phyloP scores from a whole-genome alignment of 192 early-diverging fungal species.

The Diversispora eburnea region DNA sequence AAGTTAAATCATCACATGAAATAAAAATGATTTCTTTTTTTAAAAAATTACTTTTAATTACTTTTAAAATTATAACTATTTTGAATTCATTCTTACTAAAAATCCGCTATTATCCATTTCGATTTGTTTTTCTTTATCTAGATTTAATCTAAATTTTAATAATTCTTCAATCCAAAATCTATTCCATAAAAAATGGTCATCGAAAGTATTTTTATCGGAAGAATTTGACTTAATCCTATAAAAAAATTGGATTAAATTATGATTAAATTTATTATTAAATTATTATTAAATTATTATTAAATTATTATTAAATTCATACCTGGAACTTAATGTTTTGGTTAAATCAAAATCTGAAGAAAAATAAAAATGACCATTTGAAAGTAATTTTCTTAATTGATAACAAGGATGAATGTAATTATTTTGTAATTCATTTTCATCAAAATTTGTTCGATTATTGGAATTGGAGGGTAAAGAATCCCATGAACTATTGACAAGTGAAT shows the following conservation, averaged over 20 bases:
- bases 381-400: constrained; percentile 64
- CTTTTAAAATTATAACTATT: background rate
- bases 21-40: background rate
- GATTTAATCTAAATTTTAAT: constrained; percentile 74
- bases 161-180: constrained; percentile 75
- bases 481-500: constrained; percentile 68
- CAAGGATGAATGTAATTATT: constrained; percentile 67
- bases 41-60: background rate
- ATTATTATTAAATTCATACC: no score
- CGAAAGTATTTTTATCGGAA: constrained; percentile 55
- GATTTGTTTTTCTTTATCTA: constrained; percentile 58
- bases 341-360: constrained; percentile 88
- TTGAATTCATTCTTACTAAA: constrained; percentile 46
- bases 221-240: constrained; percentile 46
- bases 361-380: constrained; percentile 88
- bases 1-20: constrained; percentile 33
- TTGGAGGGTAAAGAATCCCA: constrained; percentile 61
- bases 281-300: constrained; percentile 13
- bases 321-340: constrained; percentile 72
- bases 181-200: constrained; percentile 92
- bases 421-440: constrained; percentile 40
- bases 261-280: background rate
- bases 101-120: constrained; percentile 72
- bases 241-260: no score
- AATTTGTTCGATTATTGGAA: constrained; percentile 37